These are phyloP conservation scores for Parafenestella ontariensis DNA, from an alignment of 2,329 filamentous ascomycete genomes.

Conservation along the genomic window DNA sequence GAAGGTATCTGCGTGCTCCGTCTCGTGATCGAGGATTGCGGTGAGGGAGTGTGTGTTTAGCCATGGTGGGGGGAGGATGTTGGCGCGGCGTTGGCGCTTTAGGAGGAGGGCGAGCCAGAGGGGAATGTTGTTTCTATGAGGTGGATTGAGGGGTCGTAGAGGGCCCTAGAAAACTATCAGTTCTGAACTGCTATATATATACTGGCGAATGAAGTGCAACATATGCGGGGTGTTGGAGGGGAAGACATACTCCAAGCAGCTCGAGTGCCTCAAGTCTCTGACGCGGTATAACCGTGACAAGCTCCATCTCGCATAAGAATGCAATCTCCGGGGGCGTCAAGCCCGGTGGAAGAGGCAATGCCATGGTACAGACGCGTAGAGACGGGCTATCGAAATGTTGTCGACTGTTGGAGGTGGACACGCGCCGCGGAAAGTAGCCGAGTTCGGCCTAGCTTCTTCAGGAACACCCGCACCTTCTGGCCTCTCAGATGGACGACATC, in stretches of 20 bases:
- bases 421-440: constrained; percentile 20
- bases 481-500: constrained; percentile 2
- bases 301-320: constrained; percentile 97
- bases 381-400: constrained; percentile 13
- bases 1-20: constrained; percentile 69
- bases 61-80: constrained; percentile 92
- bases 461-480: constrained; percentile 17
- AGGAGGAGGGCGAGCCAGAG: constrained; percentile 95
- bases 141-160: constrained; percentile 78
- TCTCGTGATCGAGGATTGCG: constrained; percentile 82
- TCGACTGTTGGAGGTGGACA: constrained; percentile 15
- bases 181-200: neutral
- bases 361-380: constrained; percentile 57
- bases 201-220: constrained; percentile 12
- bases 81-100: constrained; percentile 91
- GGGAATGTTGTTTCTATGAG: constrained; percentile 78
- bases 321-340: constrained; percentile 87
- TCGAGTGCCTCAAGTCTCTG: constrained; percentile 87
- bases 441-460: constrained; percentile 25
- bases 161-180: constrained; percentile 67
- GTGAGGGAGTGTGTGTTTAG: constrained; percentile 77
- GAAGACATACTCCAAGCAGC: constrained; percentile 77
- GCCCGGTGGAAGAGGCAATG: constrained; percentile 67
- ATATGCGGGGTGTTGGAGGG: constrained; percentile 38
- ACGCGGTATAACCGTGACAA: constrained; percentile 89